These are phyloP conservation scores for Neolecta irregularis DNA, from an alignment of 1,139 yeast species.

Conservation along the genomic window DNA sequence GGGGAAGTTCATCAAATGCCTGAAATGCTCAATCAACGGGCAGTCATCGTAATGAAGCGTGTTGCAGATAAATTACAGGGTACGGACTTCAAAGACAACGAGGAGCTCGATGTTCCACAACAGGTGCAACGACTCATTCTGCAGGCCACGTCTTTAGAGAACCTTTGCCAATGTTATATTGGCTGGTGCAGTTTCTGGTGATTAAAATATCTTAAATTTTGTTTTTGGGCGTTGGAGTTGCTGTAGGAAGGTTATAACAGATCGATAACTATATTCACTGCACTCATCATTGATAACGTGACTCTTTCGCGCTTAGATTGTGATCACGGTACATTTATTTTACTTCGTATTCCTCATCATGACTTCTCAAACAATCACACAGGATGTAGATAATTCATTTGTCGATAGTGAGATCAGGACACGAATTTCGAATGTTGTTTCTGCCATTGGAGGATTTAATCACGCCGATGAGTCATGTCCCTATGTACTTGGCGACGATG, in stretches of 20 bases:
- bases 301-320: too few species aligned
- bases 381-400: too few species aligned
- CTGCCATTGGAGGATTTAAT: slow-evolving; percentile 75
- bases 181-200: slow-evolving; percentile 99
- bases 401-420: too few species aligned
- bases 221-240: too few species aligned
- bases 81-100: slow-evolving; percentile 64
- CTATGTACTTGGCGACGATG: slow-evolving; percentile 80
- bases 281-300: too few species aligned
- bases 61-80: slow-evolving; percentile 89
- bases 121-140: slow-evolving; percentile 90
- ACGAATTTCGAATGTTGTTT: slow-evolving; percentile 31
- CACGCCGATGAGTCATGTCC: slow-evolving; percentile 37
- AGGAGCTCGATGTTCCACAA: slow-evolving; percentile 62
- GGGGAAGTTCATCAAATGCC: slow-evolving; percentile 59
- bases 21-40: slow-evolving; percentile 81
- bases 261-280: too few species aligned
- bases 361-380: too few species aligned
- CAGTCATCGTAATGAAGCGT: slow-evolving; percentile 74
- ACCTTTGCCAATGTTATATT: slow-evolving; percentile 86
- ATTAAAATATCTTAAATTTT: slow-evolving; percentile 4
- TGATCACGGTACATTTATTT: too few species aligned
- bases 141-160: slow-evolving; percentile 93
- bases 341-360: too few species aligned
- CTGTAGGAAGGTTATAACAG: too few species aligned